Evolutionary conservation across 345 rosid species (phyloP).

Genomic region (Syzygium jambos): DNA sequence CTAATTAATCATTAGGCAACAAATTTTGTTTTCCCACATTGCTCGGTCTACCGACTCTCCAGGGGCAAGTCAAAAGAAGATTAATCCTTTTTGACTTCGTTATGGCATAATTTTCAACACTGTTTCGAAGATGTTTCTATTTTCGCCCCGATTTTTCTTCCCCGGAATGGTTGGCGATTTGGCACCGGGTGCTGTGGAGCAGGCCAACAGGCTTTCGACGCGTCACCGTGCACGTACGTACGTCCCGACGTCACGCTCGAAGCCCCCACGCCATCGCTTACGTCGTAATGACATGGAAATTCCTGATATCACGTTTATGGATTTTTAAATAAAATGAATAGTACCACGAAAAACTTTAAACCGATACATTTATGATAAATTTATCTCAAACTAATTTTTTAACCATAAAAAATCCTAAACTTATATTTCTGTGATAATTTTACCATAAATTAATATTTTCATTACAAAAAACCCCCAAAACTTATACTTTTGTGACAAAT

Average conservation of each 20-base stretch:
- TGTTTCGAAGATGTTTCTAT: background rate
- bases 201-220: background rate
- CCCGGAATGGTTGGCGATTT: background rate
- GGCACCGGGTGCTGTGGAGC: background rate
- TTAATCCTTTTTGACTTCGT: background rate
- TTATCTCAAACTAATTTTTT: too few relatives aligned
- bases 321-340: background rate
- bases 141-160: background rate
- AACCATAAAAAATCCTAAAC: too few relatives aligned
- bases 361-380: too few relatives aligned
- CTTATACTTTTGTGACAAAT: too few relatives aligned
- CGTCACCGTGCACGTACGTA: background rate
- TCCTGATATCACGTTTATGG: background rate
- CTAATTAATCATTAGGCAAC: background rate
- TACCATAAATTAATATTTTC: too few relatives aligned
- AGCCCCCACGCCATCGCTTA: background rate
- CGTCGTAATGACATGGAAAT: background rate
- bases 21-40: too few relatives aligned
- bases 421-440: too few relatives aligned
- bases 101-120: background rate
- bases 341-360: too few relatives aligned
- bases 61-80: background rate
- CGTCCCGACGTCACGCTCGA: background rate
- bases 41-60: background rate
- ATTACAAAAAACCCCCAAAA: too few relatives aligned